Evolutionary conservation across 2,329 filamentous ascomycete genomes (phyloP), one percentile per base, ranked within the genome.

Genomic region (Massarina eburnea): DNA sequence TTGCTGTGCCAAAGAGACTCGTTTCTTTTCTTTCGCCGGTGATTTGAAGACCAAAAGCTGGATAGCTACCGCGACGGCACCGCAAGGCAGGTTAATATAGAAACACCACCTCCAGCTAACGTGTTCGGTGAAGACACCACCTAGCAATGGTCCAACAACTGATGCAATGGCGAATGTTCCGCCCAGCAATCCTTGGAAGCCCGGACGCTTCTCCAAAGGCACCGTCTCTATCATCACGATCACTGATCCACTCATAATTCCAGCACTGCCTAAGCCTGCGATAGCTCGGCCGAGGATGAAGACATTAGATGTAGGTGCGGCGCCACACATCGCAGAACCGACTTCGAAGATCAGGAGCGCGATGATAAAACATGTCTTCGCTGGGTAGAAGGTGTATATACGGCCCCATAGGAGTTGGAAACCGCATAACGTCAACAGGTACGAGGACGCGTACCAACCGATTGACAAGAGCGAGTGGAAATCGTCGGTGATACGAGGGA

Each of bases 281-380:
- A 73, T 66, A 1, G 71, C 69, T 29, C 71, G 40, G 6, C 71
- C 71, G 15, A 72, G 51, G 38, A 73, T 73, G 22, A 72, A 57
- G 1, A 59, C 51, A 4, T 37, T 32, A 1, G 60, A 64, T 0
- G 51, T 54, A 5, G 15, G 40, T 2, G 60, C 54, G 3, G 50
- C 40, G 7, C 52, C 80, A 53, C 79, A 46, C 15, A 46, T 33
- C 8, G 38, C 26, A 14, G 43, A 46, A 6, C 45, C 45, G 9
- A 43, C 38, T 37, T 46, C 44, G 19, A 46, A 46, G 3, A 41
- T 5, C 15, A 32, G 8, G 12, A 46, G 38, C 17, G 15, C 21
- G 6, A 18, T 8, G 10, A 42, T 1, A 21, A 30, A 46, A 2
- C 32, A 19, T 2, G 12, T n/a, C 33, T 41, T 46, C 18, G 39